Evolutionary conservation across 345 rosid species (phyloP), one percentile per base, ranked within the genome.

Genomic region (Orychophragmus violaceus): DNA sequence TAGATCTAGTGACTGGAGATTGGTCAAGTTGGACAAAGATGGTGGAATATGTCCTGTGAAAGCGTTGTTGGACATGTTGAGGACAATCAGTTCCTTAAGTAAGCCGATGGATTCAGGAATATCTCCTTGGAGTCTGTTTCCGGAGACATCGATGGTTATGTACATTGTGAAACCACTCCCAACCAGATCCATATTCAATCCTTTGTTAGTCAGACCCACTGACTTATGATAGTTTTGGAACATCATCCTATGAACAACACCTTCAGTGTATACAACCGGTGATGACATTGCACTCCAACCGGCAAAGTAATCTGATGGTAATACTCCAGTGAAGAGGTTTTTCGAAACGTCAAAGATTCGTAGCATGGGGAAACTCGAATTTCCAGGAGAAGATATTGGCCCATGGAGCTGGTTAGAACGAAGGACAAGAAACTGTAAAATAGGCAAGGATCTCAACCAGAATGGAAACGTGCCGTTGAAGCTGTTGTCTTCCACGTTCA

Each of bases 311-410:
- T 54, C 8, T 24, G 41, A 32, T 54, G 48, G 64, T 16, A 71
- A 16, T 23, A 45, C 12, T 44, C 76, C 76, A 8, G 0, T 22
- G 19, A 83, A 86, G 7, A 33, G 0, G 24, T 84, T 87, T 1
- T 41, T 6, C 2, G 87, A 74, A 21, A 82, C 36, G 35, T 84
- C 89, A 0, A 84, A 68, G 10, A 87, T 80, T 10, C 80, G 84
- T 21, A 82, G 83, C 60, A 3, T 63, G 6, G 62, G 64, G 73
- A 83, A 80, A 2, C 32, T 21, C 13, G 32, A 14, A 1, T 0
- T 3, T 0, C 4, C 6, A 4, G 4, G 16, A 74, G 83, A 79
- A 17, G 7, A 49, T 55, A 87, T 66, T 5, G 4, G 5, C 2
- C 86, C 82, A 0, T 73, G 1, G 55, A 87, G 82, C n/a, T 35